Conservation (phyloP, 352 stramenopile species). For the Phytophthora chlamydospora region DNA sequence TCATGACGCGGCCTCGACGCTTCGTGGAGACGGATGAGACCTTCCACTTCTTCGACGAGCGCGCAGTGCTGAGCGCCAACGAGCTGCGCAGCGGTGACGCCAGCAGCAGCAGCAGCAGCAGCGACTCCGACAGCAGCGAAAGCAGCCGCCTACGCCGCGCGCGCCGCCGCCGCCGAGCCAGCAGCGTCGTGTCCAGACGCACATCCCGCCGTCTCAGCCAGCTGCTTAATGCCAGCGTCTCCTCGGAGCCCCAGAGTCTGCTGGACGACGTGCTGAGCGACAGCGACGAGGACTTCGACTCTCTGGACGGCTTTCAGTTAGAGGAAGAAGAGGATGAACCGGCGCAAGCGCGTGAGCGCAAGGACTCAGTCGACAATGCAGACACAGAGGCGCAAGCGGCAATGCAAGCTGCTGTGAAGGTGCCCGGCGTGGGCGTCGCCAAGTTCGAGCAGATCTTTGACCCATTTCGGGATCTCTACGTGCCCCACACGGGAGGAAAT, state of each 20-base stretch:
- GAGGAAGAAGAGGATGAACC: slow-evolving; percentile 35
- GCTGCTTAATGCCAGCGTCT: slow-evolving; percentile 19
- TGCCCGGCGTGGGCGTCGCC: slow-evolving; percentile 12
- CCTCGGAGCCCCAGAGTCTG: slow-evolving; percentile 37
- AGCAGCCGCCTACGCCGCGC: slow-evolving; percentile 16
- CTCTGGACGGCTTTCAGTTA: slow-evolving; percentile 34
- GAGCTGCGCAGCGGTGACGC: slow-evolving; percentile 48
- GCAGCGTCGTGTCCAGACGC: slow-evolving; percentile 32
- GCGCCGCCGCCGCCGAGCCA: slow-evolving; percentile 22
- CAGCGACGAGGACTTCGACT: slow-evolving; percentile 40
- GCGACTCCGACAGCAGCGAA: slow-evolving; percentile 20
- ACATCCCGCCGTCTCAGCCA: slow-evolving; percentile 30
- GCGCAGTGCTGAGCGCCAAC: slow-evolving; percentile 68
- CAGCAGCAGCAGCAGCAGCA: slow-evolving; percentile 27
- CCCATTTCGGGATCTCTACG: slow-evolving; percentile 67
- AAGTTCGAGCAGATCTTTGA: slow-evolving; percentile 61
- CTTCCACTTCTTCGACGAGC: slow-evolving; percentile 71
- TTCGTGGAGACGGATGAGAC: slow-evolving; percentile 66
- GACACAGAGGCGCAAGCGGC: slow-evolving; percentile 12
- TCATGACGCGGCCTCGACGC: slow-evolving; percentile 22
- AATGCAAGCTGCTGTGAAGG: slow-evolving; percentile 9
- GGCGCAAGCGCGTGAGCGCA: slow-evolving; percentile 20
- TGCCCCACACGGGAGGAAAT: slow-evolving; percentile 7
- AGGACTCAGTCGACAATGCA: slow-evolving; percentile 14
- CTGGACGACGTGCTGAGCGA: slow-evolving; percentile 36